Base-by-base conservation (phyloP, 2,329 filamentous ascomycete genomes). In the Sphaceloma murrayae region DNA sequence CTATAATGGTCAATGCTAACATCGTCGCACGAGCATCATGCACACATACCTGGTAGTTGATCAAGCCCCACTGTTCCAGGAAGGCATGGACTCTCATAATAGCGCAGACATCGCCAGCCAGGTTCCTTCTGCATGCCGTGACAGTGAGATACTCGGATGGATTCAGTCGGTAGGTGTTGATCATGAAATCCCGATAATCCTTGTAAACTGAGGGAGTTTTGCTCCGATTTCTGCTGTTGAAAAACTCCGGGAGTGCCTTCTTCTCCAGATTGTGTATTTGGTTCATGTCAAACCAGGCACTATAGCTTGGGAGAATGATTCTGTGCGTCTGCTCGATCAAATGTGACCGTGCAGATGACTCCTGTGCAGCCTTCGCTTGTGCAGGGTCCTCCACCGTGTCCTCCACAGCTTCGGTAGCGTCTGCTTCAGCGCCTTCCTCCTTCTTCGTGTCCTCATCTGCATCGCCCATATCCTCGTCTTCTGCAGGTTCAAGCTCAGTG, bases 71-170 rank as follows among this genome's bases (percentile, higher is more conserved):
- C 62, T 96, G 89, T 67, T 98, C 91, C 26, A 98, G 73, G 67
- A 98, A 98, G 11, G 87, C 84, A 64, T 98, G 91, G 13, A 98
- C 89, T 52, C 91, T 82, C 91, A 98, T 98, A 55, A 98, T 98
- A 29, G 91, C 89, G 67, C 91, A 98, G 22, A 98, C 91, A 64
- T 98, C 91, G 52, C 91, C 91, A 16, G 91, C 91, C 58, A 98
- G 67, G 62, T 98, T 98, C 53, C 91, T 78, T 51, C 91, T 77
- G 62, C 91, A 98, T 40, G 91, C 91, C 8, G 91, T 98, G 45
- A 98, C 89, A 4, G 91, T 98, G 45, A 98, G 73, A 59, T 98
- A 98, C 63, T 98, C 91, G 44, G 87, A 76, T 4, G 91, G 91
- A 60, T 96, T 98, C 46, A 98, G 70, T 27, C 91, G 82, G 66